A percentile compares a stretch with the other conserved stretches of the same genome.
phyloP scores from a whole-genome alignment of 306 rosid species.

The Inga oerstediana region DNA sequence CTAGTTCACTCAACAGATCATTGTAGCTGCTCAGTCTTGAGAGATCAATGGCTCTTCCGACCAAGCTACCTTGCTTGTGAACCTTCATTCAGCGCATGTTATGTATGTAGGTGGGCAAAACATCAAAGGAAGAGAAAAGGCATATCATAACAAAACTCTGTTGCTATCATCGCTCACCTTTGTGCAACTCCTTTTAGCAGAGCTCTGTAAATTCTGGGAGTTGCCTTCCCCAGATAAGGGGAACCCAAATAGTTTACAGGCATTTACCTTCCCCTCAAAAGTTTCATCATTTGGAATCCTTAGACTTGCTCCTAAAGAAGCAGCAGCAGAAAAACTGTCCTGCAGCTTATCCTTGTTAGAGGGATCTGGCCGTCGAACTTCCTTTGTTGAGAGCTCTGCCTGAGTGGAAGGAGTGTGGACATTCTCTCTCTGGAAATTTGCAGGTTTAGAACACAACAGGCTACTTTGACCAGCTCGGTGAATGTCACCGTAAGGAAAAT shows the following conservation, averaged over 20 bases:
- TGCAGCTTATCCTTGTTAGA: conserved; percentile 53
- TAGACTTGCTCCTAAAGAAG: conserved; percentile 47
- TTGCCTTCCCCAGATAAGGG: conserved; percentile 66
- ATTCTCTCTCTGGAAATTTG: conserved; percentile 52
- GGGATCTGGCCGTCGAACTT: conserved; percentile 48
- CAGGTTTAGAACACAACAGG: conserved; percentile 49
- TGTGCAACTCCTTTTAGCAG: conserved; percentile 88
- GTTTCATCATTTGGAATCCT: conserved; percentile 63
- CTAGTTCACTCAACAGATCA: conserved; percentile 81
- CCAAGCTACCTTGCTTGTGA: conserved; percentile 99
- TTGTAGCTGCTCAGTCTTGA: conserved; percentile 74
- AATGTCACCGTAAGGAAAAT: conserved; percentile 62
- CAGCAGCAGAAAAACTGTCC: conserved; percentile 50
- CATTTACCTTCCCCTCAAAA: conserved; percentile 49
- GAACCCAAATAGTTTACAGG: conserved; percentile 85
- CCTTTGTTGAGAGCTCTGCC: conserved; percentile 50
- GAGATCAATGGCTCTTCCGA: conserved; percentile 97
- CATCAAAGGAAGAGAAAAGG: conserved; percentile 52
- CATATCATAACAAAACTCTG: conserved; percentile 45
- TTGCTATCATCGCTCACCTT: conserved; percentile 78
- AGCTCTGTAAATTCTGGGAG: conserved; percentile 49
- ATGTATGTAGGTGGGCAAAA: conserved; percentile 59
- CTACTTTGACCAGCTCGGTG: conserved; percentile 57
- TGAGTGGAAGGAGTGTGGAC: conserved; percentile 50
- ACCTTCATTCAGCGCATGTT: conserved; percentile 75